Evolutionary conservation across 1,284 basidiomycete genomes (phyloP), one percentile per base, ranked within the genome.

Genomic region (Cryptococcus hybrid): DNA sequence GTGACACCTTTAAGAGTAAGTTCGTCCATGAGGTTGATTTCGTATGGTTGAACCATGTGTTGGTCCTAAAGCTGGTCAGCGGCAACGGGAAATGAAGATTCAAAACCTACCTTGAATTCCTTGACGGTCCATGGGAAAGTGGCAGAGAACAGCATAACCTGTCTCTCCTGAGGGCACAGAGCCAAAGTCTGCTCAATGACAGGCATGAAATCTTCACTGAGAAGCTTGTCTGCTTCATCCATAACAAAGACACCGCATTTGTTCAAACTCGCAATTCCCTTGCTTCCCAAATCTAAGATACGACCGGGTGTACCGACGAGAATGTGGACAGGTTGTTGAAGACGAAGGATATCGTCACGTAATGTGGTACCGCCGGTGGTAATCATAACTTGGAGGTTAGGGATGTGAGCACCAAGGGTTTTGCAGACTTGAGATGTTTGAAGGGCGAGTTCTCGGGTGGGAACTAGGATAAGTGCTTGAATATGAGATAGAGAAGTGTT

Each of bases 21-120:
- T 83, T 99, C 95, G 73, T 99, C 96, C 96, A 99, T 99, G 76
- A 99, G 87, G 80, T 99, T 99, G 81, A 98, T 96, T 80, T 97
- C 93, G 80, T 96, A 90, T 7, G 95, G 93, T 64, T 88, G 86
- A 63, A 86, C 87, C 95, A 99, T 98, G 82, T 98, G 90, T 79
- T 96, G 95, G 75, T 97, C 94, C 91, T 94, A 65, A 5, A 60
- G 3, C 7, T 35, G 42, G 46, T 65, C 51, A 66, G 55, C 45
- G 42, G 34, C 30, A 5, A 38, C 34, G 12, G 12, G 15, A 12
- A n/a, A 34, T 51, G 47, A 4, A 30, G 30, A 13, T 30, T 9
- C 34, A 49, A 39, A 7, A 75, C 81, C 58, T 60, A 88, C 92
- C 82, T 96, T 96, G 83, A 99, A 99, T 79, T 97, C 92, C 79